Conservation (phyloP, 257 asterid genomes). For the Linderniella brevidens region DNA sequence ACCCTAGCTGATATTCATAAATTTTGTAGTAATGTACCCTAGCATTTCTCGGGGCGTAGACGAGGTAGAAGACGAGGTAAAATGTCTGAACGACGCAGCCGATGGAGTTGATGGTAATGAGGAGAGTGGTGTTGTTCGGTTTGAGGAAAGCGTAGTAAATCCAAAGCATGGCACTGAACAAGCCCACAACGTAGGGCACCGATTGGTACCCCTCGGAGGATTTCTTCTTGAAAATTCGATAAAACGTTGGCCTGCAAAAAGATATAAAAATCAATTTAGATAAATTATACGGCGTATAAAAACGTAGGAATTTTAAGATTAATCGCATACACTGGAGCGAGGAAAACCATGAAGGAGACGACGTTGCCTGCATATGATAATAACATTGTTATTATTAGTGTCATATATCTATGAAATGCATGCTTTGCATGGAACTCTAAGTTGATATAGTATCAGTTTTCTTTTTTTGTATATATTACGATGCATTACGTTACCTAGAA, state of each 20-base stretch:
- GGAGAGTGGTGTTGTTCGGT: conserved; percentile 35
- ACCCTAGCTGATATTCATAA: neutral
- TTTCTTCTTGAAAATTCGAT: conserved; percentile 45
- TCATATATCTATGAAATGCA: neutral
- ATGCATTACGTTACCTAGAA: neutral
- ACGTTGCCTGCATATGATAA: conserved; percentile 1
- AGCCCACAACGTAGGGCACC: conserved; percentile 43
- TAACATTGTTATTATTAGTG: neutral
- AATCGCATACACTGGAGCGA: conserved; percentile 1
- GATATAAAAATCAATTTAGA: neutral
- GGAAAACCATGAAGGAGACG: conserved; percentile 8
- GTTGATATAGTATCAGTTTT: neutral
- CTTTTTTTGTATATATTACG: neutral
- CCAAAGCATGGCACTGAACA: conserved; percentile 71
- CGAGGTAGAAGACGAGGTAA: conserved; percentile 35
- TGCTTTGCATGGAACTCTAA: neutral
- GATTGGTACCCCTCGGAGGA: conserved; percentile 62
- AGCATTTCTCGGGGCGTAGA: conserved; percentile 33
- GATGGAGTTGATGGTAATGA: conserved; percentile 55
- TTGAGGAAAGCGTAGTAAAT: conserved; percentile 61
- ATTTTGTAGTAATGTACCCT: conserved; percentile 22
- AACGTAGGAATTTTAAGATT: neutral
- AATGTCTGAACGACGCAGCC: conserved; percentile 42
- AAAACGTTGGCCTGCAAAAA: conserved; percentile 34
- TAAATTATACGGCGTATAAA: neutral